Base-by-base conservation (phyloP, 2,329 filamentous ascomycete genomes). In the Alternaria arbusti region DNA sequence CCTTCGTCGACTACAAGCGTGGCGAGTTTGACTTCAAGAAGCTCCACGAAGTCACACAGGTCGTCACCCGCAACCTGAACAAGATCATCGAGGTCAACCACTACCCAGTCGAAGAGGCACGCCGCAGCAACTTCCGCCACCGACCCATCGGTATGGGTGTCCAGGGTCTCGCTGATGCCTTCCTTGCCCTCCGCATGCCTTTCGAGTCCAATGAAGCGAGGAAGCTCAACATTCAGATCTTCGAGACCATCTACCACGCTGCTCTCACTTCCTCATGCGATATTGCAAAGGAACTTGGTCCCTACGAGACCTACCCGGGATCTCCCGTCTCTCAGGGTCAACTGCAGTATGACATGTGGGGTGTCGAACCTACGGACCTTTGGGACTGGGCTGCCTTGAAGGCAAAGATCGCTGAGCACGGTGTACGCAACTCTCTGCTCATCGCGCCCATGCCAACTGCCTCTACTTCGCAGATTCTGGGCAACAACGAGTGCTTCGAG, bases 401-500 rank as follows among this genome's bases (percentile, higher is more conserved):
- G 86, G 91, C 89, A 70, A 89, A 97, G 82, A 96, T 99, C 79
- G 93, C 94, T 78, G 88, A 97, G 84, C 88, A 97, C 74, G 96
- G 96, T 83, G 88, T 97, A 40, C 94, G 95, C 81, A 99, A 99
- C 90, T 96, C 92, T 80, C 84, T 99, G 75, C 88, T 99, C 65
- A 88, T 98, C 73, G 96, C 96, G 4, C 96, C 96, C 65, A 99
- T 99, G 96, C 96, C 96, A 25, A 99, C 96, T 76, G 96, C 96
- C 61, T 96, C 91, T 68, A 99, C 96, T 40, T 97, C 93, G 64
- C 96, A 99, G 85, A 99, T 99, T 79, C 87, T 99, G 73, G 96
- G 96, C 75, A 97, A 97, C 88, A 99, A 99, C 81, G 96, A 99
- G 84, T 99, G 96, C 87, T 99, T 99, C 80, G 96, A 99, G 87